These are phyloP conservation scores for Yarrowia sp. DNA, from an alignment of 805 yeast genomes.

Conservation along the genomic window DNA sequence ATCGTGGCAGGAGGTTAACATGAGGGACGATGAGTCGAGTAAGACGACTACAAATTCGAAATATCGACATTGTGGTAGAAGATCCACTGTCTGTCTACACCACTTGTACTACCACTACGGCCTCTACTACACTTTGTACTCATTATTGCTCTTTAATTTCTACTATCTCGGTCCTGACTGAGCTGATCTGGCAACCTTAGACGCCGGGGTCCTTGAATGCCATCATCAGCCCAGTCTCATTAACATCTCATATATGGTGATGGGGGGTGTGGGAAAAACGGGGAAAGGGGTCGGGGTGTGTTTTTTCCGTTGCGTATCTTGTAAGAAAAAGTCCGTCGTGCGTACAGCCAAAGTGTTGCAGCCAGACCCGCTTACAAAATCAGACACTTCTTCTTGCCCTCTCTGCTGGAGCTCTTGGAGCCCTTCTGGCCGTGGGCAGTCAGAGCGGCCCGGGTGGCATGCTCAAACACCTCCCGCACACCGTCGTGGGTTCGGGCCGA, in stretches of 20 bases:
- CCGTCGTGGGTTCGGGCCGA: conserved; percentile 91
- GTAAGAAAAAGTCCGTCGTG: conserved; percentile 12
- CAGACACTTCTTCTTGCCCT: conserved; percentile 67
- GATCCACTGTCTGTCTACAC: too few relatives aligned
- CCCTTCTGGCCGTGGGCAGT: conserved; percentile 55
- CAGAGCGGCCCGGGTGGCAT: conserved; percentile 90
- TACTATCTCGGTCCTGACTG: conserved; percentile 34
- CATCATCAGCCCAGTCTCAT: conserved; percentile 5
- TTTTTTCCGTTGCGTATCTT: neutral
- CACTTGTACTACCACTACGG: neutral
- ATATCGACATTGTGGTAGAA: too few relatives aligned
- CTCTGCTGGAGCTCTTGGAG: conserved; percentile 47
- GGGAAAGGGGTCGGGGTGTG: neutral
- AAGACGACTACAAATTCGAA: too few relatives aligned
- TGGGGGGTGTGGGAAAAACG: neutral
- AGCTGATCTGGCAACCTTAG: conserved; percentile 7
- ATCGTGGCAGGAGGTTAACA: too few relatives aligned
- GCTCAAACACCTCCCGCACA: conserved; percentile 90
- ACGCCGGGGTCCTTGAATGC: too few relatives aligned
- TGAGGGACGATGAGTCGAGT: too few relatives aligned
- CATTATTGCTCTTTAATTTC: conserved; percentile 36
- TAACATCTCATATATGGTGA: conserved; percentile 19
- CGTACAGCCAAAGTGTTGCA: conserved; percentile 1
- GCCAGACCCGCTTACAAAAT: conserved; percentile 57
- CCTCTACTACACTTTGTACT: neutral